Percentiles rank a stretch among this genome's conserved stretches.
These are phyloP conservation scores for Penicillium riverlandense DNA, from an alignment of 495 filamentous ascomycete genomes.

Conservation along the genomic window DNA sequence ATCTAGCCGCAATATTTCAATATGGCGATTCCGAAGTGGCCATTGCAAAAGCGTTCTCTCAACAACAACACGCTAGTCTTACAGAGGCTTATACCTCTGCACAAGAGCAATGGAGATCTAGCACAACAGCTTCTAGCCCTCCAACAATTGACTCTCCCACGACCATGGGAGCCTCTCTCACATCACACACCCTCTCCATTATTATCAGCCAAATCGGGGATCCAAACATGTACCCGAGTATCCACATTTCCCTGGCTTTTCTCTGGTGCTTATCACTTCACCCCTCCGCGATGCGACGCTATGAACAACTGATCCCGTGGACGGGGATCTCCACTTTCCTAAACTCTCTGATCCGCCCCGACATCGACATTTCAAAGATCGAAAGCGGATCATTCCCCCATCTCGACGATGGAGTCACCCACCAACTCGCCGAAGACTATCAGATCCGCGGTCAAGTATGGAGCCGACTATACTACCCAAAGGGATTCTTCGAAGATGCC, in stretches of 20 bases:
- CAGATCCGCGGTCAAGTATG: conserved; percentile 69
- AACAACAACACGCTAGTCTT: conserved; percentile 25
- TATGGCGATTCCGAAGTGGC: conserved; percentile 52
- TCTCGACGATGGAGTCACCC: conserved; percentile 38
- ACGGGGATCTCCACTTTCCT: conserved; percentile 51
- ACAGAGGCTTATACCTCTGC: conserved; percentile 16
- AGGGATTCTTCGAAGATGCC: conserved; percentile 60
- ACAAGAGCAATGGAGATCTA: conserved; percentile 9
- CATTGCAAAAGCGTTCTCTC: conserved; percentile 30
- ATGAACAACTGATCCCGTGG: conserved; percentile 63
- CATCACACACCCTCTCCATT: conserved; percentile 41
- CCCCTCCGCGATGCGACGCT: conserved; percentile 40
- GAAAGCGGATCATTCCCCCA: conserved; percentile 46
- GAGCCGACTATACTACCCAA: conserved; percentile 61
- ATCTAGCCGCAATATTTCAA: conserved; percentile 47
- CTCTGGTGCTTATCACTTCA: conserved; percentile 50
- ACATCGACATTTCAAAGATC: conserved; percentile 36
- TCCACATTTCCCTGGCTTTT: conserved; percentile 66
- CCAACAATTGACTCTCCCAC: conserved; percentile 9
- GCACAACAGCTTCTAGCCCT: not conserved
- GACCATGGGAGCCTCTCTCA: conserved; percentile 33
- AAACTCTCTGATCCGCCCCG: conserved; percentile 50
- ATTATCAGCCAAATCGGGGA: conserved; percentile 55
- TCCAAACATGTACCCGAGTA: conserved; percentile 55
- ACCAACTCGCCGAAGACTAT: conserved; percentile 82